These are phyloP conservation scores for Zalaria obscura DNA, from an alignment of 2,329 filamentous ascomycete species.

Conservation along the genomic window DNA sequence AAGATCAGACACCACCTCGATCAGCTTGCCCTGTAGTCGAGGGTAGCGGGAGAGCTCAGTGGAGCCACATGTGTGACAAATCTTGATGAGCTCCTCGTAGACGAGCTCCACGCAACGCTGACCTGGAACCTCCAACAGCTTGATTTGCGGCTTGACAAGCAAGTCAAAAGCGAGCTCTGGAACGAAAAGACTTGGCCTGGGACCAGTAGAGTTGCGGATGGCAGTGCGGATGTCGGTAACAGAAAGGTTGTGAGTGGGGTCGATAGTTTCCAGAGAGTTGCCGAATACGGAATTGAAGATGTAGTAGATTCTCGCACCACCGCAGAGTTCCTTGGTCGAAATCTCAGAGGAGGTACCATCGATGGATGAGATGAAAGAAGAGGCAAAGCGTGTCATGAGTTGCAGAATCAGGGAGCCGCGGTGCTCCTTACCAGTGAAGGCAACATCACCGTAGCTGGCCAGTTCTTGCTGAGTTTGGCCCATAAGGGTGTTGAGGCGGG, in stretches of 20 bases:
- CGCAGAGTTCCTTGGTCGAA: conserved; percentile 93
- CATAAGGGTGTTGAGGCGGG: conserved; percentile 93
- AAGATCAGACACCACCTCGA: conserved; percentile 94
- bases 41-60: conserved; percentile 87
- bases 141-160: conserved; percentile 96
- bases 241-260: conserved; percentile 89
- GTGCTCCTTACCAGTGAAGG: conserved; percentile 95
- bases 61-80: conserved; percentile 95
- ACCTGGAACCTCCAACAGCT: conserved; percentile 84
- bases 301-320: conserved; percentile 91
- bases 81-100: conserved; percentile 98
- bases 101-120: conserved; percentile 96
- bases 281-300: conserved; percentile 99
- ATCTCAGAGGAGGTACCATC: conserved; percentile 98
- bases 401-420: conserved; percentile 88
- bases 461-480: conserved; percentile 98
- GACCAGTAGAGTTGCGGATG: conserved; percentile 94
- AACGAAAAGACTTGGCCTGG: conserved; percentile 88
- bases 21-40: conserved; percentile 86
- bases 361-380: conserved; percentile 95
- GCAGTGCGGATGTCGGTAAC: conserved; percentile 91
- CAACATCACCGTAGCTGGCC: conserved; percentile 93
- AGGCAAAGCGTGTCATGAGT: conserved; percentile 95
- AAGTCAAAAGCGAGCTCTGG: conserved; percentile 96
- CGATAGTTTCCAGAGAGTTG: conserved; percentile 88